Base-by-base conservation (phyloP, 140 eudicot species). In the Oenanthe javanica region DNA sequence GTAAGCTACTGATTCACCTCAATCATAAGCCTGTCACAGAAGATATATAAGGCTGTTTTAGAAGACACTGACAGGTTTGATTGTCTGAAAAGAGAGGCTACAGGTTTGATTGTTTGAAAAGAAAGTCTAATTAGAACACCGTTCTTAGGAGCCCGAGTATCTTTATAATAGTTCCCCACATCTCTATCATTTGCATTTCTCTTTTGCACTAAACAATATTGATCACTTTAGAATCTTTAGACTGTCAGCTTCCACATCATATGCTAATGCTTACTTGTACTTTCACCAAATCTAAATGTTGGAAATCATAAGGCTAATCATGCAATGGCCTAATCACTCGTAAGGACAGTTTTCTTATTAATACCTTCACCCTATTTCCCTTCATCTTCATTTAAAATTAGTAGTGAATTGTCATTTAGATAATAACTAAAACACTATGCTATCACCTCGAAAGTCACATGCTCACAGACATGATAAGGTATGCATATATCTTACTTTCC, bases 41-140 rank as follows among this genome's bases (percentile, higher is more conserved):
- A 86, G 86, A 87, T 55, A 90, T 85, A 86, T 83, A 81, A 81
- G 90, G 93, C 83, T 90, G 98, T 86, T 90, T 86, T 90, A 81
- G 89, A 87, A 86, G 91, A 76, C 81, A 54, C 81, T 86, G 84
- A 85, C 84, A 82, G 88, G 96, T 92, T 94, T 94, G 97, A 92
- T 91, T 82, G 82, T 69, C 40, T 36, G 40, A 36, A 36, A 36
- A 36, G 40, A 36, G 2, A 36, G 40, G 40, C 40, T 36, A 85
- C 84, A 81, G 88, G 96, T 92, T 94, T 94, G 97, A 92, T 91
- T 82, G 82, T 69, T 36, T 36, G 40, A 36, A 36, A 36, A 69
- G 80, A 83, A 86, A 83, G 87, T 48, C 72, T 63, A 64, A 3
- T 81, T 82, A 83, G 86, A 87, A 88, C 86, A 81, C 79, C 31